A percentile compares a stretch with the other conserved stretches of the same genome.
These are phyloP conservation scores for Paraconiothyrium sp. DNA, from an alignment of 2,329 filamentous ascomycete species.

Conservation along the genomic window DNA sequence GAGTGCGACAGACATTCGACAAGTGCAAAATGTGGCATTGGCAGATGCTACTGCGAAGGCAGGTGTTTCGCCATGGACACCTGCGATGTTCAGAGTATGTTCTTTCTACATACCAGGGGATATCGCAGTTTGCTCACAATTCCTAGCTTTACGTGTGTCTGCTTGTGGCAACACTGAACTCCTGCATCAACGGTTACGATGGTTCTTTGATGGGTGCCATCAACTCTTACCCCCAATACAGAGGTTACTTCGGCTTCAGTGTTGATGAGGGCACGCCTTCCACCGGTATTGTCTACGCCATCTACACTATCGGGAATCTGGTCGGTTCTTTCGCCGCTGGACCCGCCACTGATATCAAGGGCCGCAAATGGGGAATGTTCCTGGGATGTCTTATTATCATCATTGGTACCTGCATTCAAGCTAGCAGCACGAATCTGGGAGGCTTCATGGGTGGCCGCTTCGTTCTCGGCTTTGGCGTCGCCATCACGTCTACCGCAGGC, in stretches of 20 bases:
- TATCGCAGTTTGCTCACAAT: neutral
- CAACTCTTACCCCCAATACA: slow-evolving; percentile 58
- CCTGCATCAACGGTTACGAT: slow-evolving; percentile 60
- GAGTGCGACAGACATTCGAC: slow-evolving; percentile 35
- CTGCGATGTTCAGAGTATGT: slow-evolving; percentile 56
- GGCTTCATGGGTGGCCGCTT: slow-evolving; percentile 71
- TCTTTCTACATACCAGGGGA: neutral
- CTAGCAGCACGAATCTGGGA: slow-evolving; percentile 55
- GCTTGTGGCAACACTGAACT: slow-evolving; percentile 56
- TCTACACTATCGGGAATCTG: slow-evolving; percentile 59
- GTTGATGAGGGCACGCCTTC: slow-evolving; percentile 50
- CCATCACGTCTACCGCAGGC: slow-evolving; percentile 67
- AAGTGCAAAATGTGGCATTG: slow-evolving; percentile 57
- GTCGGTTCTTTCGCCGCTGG: slow-evolving; percentile 56
- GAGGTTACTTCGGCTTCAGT: slow-evolving; percentile 54
- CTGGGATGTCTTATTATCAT: slow-evolving; percentile 64
- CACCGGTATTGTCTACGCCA: slow-evolving; percentile 61
- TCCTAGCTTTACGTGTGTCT: slow-evolving; percentile 53
- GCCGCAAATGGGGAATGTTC: slow-evolving; percentile 62
- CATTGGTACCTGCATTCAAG: slow-evolving; percentile 61
- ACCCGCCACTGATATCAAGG: slow-evolving; percentile 54
- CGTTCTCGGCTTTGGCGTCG: slow-evolving; percentile 70
- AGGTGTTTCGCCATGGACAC: slow-evolving; percentile 51
- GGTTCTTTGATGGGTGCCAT: slow-evolving; percentile 61
- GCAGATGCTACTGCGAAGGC: slow-evolving; percentile 57